A percentile compares a stretch with the other conserved stretches of the same genome.
Conservation (phyloP, 169 alveolate genomes). For the Plasmodium adleri region DNA sequence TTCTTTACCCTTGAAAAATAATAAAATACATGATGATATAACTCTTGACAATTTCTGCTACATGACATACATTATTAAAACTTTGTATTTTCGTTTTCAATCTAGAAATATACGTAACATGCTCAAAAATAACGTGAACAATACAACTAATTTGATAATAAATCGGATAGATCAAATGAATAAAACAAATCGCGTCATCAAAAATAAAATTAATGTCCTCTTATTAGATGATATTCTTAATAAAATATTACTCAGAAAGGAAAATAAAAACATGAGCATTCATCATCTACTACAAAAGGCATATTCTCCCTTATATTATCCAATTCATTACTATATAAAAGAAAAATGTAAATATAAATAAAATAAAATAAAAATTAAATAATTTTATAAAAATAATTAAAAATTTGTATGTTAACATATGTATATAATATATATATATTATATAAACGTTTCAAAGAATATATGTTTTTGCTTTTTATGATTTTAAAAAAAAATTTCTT, state of each 20-base stretch:
- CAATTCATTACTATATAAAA: conserved; percentile 29
- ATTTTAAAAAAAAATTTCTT: too few relatives aligned
- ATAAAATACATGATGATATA: conserved; percentile 13
- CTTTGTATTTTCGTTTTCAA: conserved; percentile 11
- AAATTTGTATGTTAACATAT: neutral
- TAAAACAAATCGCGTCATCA: neutral
- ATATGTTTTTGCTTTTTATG: too few relatives aligned
- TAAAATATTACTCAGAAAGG: conserved; percentile 1
- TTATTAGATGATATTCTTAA: conserved; percentile 25
- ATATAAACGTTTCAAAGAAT: too few relatives aligned
- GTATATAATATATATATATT: too few relatives aligned
- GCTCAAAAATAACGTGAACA: neutral
- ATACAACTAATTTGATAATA: neutral
- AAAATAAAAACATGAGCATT: neutral
- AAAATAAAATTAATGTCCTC: conserved; percentile 18
- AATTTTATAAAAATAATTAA: neutral
- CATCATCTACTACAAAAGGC: neutral
- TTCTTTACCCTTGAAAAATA: conserved; percentile 23
- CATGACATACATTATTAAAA: conserved; percentile 14
- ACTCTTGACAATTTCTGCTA: conserved; percentile 27
- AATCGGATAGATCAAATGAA: neutral
- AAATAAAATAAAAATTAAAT: neutral
- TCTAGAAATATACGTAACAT: conserved; percentile 1
- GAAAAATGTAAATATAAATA: neutral
- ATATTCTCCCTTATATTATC: conserved; percentile 15